Percentiles rank a stretch among this genome's conserved stretches.
These are phyloP conservation scores for Ogataea wickerhamii DNA, from an alignment of 805 yeast genomes.

Conservation along the genomic window DNA sequence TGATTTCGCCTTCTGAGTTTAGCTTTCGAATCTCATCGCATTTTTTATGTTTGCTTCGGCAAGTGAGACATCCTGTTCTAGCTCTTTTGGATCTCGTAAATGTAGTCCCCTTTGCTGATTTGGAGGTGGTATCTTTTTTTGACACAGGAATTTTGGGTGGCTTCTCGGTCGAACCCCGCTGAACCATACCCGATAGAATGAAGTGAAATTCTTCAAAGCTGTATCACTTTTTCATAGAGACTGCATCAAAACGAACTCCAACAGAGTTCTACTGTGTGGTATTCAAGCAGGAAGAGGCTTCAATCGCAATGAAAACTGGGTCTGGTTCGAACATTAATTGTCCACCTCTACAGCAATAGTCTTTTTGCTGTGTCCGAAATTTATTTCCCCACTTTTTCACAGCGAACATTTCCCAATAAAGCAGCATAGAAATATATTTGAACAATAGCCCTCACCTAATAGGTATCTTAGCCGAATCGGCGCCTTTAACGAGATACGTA, in stretches of 20 bases:
- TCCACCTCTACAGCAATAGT: no score
- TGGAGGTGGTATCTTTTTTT: not conserved
- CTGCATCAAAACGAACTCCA: no score
- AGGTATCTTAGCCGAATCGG: no score
- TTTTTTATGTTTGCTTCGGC: constrained; percentile 49
- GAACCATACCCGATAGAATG: not conserved
- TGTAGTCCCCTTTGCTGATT: not conserved
- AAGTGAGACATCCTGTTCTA: constrained; percentile 45
- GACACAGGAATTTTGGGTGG: not conserved
- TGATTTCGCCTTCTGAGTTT: constrained; percentile 8
- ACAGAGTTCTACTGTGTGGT: no score
- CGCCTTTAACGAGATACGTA: not conserved
- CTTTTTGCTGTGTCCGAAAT: no score
- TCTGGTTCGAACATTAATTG: no score
- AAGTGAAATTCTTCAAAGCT: not conserved
- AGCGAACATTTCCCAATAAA: no score
- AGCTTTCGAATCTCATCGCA: constrained; percentile 39
- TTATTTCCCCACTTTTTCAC: no score
- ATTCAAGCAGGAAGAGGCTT: no score
- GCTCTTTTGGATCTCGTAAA: constrained; percentile 9
- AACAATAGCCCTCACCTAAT: no score
- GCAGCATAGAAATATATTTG: no score
- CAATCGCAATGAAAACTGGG: no score
- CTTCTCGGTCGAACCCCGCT: not conserved
- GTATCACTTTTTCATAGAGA: not conserved